A percentile compares a stretch with the other conserved stretches of the same genome.
Evolutionary conservation across 2,329 filamentous ascomycete species (phyloP).

Genomic region (Penicillium palitans): DNA sequence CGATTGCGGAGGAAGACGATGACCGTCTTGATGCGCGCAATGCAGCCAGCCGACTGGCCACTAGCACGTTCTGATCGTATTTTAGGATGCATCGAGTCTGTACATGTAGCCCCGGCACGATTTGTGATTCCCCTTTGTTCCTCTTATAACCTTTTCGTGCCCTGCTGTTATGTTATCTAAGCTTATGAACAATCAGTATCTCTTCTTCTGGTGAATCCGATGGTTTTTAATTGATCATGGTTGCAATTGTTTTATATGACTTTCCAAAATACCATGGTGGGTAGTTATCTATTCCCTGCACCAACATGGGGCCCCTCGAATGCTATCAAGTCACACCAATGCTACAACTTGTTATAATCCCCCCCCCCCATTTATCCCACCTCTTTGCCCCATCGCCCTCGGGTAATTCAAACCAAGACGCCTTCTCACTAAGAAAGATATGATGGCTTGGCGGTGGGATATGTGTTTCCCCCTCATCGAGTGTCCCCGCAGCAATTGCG

Average conservation of each 20-base stretch:
- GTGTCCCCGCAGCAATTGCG: conserved; percentile 42
- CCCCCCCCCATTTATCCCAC: conserved; percentile 23
- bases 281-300: neutral
- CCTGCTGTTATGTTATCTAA: conserved; percentile 29
- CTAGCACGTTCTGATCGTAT: conserved; percentile 76
- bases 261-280: neutral
- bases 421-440: conserved; percentile 49
- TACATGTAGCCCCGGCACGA: conserved; percentile 38
- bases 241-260: neutral
- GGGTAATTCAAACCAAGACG: conserved; percentile 41
- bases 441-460: conserved; percentile 35
- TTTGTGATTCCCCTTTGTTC: conserved; percentile 35
- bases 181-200: conserved; percentile 6
- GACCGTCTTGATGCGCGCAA: conserved; percentile 94
- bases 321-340: neutral
- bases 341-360: conserved; percentile 3
- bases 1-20: conserved; percentile 61
- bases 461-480: conserved; percentile 38
- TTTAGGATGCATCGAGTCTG: conserved; percentile 22
- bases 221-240: neutral
- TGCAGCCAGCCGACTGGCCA: conserved; percentile 87
- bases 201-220: neutral
- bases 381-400: conserved; percentile 36
- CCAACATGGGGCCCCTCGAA: neutral
- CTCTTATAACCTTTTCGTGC: conserved; percentile 16